Conservation (phyloP, 1,139 yeast genomes). For the Suhomyces kunorum region DNA sequence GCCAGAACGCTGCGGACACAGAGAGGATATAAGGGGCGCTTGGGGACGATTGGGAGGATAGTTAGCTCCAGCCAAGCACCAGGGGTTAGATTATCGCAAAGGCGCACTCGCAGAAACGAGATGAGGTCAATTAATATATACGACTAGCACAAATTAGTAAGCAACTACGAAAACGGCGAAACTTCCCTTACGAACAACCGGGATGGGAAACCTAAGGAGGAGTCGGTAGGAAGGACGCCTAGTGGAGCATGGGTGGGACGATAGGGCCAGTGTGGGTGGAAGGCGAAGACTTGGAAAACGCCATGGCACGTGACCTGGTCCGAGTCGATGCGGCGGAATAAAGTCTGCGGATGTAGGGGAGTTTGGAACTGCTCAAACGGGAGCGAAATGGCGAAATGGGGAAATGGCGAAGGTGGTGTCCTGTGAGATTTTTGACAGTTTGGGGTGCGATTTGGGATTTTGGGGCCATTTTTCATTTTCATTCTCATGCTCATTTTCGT, state of each 20-base stretch:
- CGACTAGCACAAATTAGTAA: background rate
- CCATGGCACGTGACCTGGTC: constrained; percentile 1
- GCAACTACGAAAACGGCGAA: background rate
- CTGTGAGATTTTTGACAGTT: too few species aligned
- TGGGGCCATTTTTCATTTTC: too few species aligned
- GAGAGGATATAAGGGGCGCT: background rate
- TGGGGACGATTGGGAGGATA: background rate
- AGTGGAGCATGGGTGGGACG: background rate
- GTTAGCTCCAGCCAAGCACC: background rate
- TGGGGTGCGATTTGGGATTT: too few species aligned
- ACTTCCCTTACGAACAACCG: background rate
- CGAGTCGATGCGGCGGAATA: background rate
- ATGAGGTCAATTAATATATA: background rate
- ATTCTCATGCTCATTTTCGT: too few species aligned
- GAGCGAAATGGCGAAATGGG: too few species aligned
- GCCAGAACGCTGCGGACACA: background rate
- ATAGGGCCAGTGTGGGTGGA: too few species aligned
- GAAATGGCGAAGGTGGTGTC: too few species aligned
- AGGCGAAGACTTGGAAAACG: too few species aligned
- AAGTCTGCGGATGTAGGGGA: background rate
- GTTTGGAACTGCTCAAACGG: too few species aligned
- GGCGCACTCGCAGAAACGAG: background rate
- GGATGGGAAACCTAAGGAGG: too few species aligned
- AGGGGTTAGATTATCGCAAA: background rate
- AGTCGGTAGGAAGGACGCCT: background rate